Evolutionary conservation across 441 rosid species (phyloP).

Genomic region (Gossypium davidsonii): DNA sequence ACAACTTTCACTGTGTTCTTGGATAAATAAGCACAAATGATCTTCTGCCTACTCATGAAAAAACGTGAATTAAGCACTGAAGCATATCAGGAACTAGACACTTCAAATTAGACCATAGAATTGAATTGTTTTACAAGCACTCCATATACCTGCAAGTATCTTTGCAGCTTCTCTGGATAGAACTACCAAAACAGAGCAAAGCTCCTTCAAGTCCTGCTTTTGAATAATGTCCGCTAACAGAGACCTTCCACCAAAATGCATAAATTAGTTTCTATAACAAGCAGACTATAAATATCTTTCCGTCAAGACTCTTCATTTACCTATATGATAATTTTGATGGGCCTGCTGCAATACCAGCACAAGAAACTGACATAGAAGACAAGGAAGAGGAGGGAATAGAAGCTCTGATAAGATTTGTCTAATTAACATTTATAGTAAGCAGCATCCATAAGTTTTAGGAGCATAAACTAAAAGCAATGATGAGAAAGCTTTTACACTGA

Average conservation of each 20-base stretch:
- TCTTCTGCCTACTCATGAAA: background rate
- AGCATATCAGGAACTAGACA: background rate
- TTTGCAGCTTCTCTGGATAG: conserved; percentile 72
- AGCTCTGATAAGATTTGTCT: conserved; percentile 57
- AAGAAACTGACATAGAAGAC: conserved; percentile 47
- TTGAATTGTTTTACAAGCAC: background rate
- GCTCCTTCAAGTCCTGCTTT: conserved; percentile 86
- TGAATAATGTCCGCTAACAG: conserved; percentile 91
- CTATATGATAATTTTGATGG: conserved; percentile 79
- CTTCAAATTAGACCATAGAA: background rate
- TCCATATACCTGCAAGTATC: conserved; percentile 57
- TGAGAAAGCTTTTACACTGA: background rate
- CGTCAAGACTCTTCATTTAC: conserved; percentile 32
- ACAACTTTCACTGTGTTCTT: background rate
- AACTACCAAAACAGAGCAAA: conserved; percentile 91
- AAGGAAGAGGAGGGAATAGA: conserved; percentile 44
- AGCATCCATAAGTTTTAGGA: conserved; percentile 3
- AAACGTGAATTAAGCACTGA: background rate
- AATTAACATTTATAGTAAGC: conserved; percentile 20
- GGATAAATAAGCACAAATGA: background rate
- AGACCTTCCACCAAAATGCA: conserved; percentile 53
- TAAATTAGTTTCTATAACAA: conserved; percentile 31
- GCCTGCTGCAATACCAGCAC: conserved; percentile 39
- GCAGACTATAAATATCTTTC: conserved; percentile 13
- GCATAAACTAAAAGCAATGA: background rate